These are phyloP conservation scores for Rhododendron molle DNA, from an alignment of 148 eudicot species.

Conservation along the genomic window DNA sequence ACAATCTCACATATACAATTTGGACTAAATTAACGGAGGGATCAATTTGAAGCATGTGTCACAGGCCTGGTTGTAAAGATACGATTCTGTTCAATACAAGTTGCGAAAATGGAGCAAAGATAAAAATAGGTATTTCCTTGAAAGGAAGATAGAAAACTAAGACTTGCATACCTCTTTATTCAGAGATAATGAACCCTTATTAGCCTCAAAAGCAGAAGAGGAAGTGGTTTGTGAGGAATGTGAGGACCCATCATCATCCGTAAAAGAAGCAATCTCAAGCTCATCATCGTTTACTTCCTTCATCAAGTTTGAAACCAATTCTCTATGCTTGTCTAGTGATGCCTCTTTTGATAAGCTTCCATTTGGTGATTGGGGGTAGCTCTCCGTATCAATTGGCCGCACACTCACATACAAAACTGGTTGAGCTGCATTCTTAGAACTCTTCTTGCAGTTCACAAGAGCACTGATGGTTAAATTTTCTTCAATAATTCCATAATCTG, in stretches of 20 bases:
- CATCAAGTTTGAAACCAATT: conserved; percentile 41
- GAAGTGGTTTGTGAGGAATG: conserved; percentile 42
- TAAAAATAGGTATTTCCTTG: background rate
- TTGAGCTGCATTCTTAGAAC: conserved; percentile 36
- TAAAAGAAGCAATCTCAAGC: conserved; percentile 52
- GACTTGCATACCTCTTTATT: conserved; percentile 42
- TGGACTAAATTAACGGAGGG: no score
- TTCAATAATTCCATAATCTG: conserved; percentile 66
- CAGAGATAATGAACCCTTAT: conserved; percentile 28
- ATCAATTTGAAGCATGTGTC: background rate
- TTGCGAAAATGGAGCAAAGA: background rate
- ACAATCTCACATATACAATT: background rate
- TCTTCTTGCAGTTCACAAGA: conserved; percentile 61
- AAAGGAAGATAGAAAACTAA: conserved; percentile 21
- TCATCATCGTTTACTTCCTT: conserved; percentile 49
- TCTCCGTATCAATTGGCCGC: conserved; percentile 63
- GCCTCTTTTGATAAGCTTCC: conserved; percentile 24
- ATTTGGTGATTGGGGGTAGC: conserved; percentile 29
- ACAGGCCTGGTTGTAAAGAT: background rate
- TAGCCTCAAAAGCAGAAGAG: conserved; percentile 36
- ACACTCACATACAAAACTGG: conserved; percentile 52
- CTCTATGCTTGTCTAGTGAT: conserved; percentile 44
- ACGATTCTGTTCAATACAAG: background rate
- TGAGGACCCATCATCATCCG: conserved; percentile 65
- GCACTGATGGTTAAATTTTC: conserved; percentile 35